Base-by-base conservation (phyloP, 768 basidiomycete genomes). In the Gymnopilus junonius region DNA sequence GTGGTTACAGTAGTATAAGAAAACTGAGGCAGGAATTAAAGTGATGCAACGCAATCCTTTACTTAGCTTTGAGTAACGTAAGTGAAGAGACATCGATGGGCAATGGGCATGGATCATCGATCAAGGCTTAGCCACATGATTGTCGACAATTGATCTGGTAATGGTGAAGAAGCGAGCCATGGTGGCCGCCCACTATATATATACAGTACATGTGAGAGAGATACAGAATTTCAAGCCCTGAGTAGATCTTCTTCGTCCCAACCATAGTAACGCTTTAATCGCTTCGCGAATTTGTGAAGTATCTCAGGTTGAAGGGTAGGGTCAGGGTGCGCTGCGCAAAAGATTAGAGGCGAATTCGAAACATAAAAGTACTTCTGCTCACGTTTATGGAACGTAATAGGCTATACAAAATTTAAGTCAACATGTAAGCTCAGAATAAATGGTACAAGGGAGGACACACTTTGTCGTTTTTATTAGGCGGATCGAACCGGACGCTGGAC, bases 381-480 rank as follows among this genome's bases (percentile, higher is more conserved):
- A 91, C 91, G 91, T 74, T 86, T 92, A 70, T 94, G 92, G 74
- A 94, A 85, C 2, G 83, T 87, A 66, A 94, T 91, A 1, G 91
- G 80, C 87, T 91, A 58, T 1, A 55, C 62, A 31, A 25, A n/a
- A 15, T 11, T 20, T 42, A 53, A 37, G 23, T 11, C 14, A 21
- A 35, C 31, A 21, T 8, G 48, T 37, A 7, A 55, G 14, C n/a
- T 34, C 23, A 51, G 8, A n/a, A 51, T 48, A 8, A 20, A 27
- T 12, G 21, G 53, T 15, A n/a, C 34, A 23, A 20, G 31, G 4
- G 8, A 15, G 15, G 20, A 69, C 79, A 46, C 55, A 81, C 80
- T 64, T 69, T 69, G 65, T 82, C 81, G 29, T 76, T 74, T 48
- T 70, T 69, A 67, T 87, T 78, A 17, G 90, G 92, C 51, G 92